Base-by-base conservation (phyloP, 139 green algal species). In the Mychonastes homosphaera region DNA sequence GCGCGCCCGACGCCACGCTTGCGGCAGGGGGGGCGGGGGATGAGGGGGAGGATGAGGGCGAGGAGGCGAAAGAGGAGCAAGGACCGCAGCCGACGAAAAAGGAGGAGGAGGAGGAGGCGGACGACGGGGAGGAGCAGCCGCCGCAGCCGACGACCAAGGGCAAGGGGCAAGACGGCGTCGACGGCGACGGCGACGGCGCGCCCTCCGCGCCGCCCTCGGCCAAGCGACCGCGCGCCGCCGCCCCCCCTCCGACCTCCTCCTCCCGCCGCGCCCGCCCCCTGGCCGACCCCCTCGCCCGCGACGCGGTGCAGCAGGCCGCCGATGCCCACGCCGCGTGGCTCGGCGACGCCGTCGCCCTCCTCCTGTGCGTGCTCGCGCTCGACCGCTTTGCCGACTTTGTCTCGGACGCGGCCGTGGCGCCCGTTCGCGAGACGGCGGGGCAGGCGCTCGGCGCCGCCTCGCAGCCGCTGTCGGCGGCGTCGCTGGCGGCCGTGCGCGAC, bases 311-410 rank as follows among this genome's bases (percentile, higher is more conserved):
- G 0, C 67, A 61, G 1, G 83, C 82, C 0, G 40, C 24, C 0
- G 30, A 47, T 0, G 71, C 76, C 26, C 92, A 96, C 65, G 39
- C 28, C 13, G 51, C 48, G 2, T 95, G 85, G 79, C 74, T 97
- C 52, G 78, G 93, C 54, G 86, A 95, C 64, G 84, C 73, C 53
- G 58, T 79, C 13, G 55, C 87, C 39, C 79, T 87, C 38, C 71
- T 97, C 74, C 69, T 97, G 57, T 90, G 81, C 56, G 74, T 96
- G 56, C 79, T 98, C 41, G 82, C 87, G 13, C 80, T 98, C 48
- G 92, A 98, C 76, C 69, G 88, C 12, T 92, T 97, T 70, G 85
- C 79, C 0, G 92, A 98, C 79, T 98, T 85, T 56, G 76, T 89
- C 1, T 94, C 83, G 21, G 92, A 98, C 63, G 74, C 89, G 76